Evolutionary conservation across 164 flowering plant genomes (phyloP), one percentile per base, ranked within the genome.

Genomic region (Liriodendron chinense): DNA sequence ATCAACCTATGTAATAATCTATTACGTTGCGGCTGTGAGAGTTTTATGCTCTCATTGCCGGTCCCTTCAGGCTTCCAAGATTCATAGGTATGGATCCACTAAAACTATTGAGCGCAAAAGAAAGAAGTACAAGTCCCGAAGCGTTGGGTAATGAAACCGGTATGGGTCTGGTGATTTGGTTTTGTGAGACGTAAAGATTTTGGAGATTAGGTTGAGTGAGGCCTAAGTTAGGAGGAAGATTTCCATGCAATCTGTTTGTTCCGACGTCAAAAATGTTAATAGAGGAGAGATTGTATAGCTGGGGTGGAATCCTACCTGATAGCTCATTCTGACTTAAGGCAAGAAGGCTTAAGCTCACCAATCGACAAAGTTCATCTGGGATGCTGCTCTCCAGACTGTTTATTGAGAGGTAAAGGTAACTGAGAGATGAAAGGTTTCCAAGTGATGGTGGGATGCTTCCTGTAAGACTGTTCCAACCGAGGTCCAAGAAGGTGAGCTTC

Each of bases 131-230:
- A 18, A 87, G 79, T 23, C 80, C 81, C 2, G 90, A 79, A 62
- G 80, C 75, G 26, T 87, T 88, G 69, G 71, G 76, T 77, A 89
- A 72, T 12, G 89, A 85, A 21, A 69, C 79, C 5, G 92, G 90
- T 65, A 89, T 82, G 4, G 28, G 9, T 1, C 92, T 90, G 1
- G 88, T 82, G 68, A 88, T 78, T 3, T 74, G 64, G 56, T 88
- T 86, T 50, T 69, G 0, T 67, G 85, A 73, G 8, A 75, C 68
- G 13, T 73, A 69, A 76, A 88, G 63, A 48, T 1, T 20, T 26
- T 57, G 2, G 56, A 88, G 84, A 49, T 81, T 83, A 1, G 88
- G 87, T 7, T 86, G 78, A 2, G 49, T 81, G 9, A 43, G 16
- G 1, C 85, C 88, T 50, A 71, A 18, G 34, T 71, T 14, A 7